Percentiles rank a stretch among this genome's conserved stretches.
These are phyloP conservation scores for Trametes meyenii DNA, from an alignment of 768 basidiomycete species.

Conservation along the genomic window DNA sequence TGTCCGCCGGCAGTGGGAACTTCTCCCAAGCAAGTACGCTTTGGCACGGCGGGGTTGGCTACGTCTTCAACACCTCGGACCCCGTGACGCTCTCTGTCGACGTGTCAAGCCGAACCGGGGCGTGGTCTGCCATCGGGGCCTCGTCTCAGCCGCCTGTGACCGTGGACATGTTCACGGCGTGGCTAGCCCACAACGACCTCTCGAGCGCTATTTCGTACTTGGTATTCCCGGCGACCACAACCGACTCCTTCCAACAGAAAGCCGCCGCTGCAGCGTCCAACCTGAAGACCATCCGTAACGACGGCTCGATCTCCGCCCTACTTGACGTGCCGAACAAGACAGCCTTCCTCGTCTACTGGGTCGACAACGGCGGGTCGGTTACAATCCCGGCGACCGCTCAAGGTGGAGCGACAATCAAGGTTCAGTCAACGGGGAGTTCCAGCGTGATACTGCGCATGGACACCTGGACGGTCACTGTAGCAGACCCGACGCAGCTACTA, in stretches of 20 bases:
- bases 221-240: slow-evolving; percentile 51
- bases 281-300: slow-evolving; percentile 48
- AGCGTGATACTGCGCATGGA: slow-evolving; percentile 47
- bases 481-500: slow-evolving; percentile 66
- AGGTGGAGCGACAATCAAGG: slow-evolving; percentile 35
- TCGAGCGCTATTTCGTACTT: slow-evolving; percentile 46
- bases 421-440: slow-evolving; percentile 43
- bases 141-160: slow-evolving; percentile 56
- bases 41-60: slow-evolving; percentile 67
- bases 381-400: slow-evolving; percentile 35
- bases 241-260: slow-evolving; percentile 43
- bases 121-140: slow-evolving; percentile 63
- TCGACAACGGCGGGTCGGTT: slow-evolving; percentile 45
- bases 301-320: slow-evolving; percentile 52
- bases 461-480: slow-evolving; percentile 51
- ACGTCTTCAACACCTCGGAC: slow-evolving; percentile 44
- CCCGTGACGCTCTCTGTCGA: slow-evolving; percentile 39
- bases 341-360: slow-evolving; percentile 59
- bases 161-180: slow-evolving; percentile 63
- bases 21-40: slow-evolving; percentile 42
- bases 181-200: slow-evolving; percentile 46
- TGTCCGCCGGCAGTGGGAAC: slow-evolving; percentile 23
- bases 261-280: slow-evolving; percentile 25
- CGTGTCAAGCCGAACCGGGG: slow-evolving; percentile 50
- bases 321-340: slow-evolving; percentile 45